A percentile compares a stretch with the other conserved stretches of the same genome.
Evolutionary conservation across 2,329 filamentous ascomycete genomes (phyloP).

Genomic region (Beauveria rudraprayagi): DNA sequence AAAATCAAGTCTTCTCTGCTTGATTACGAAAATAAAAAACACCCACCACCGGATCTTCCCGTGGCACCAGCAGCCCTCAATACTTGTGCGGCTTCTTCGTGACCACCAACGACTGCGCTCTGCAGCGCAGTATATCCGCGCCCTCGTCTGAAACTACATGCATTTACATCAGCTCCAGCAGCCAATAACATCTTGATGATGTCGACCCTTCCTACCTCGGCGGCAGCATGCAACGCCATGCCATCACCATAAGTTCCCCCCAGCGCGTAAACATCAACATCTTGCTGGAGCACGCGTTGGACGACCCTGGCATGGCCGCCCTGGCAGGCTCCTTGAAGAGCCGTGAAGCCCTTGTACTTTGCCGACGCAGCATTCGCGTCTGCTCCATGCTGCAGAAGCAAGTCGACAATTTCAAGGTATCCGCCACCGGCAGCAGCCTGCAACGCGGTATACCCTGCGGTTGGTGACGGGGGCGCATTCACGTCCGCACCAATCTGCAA

Average conservation of each 20-base stretch:
- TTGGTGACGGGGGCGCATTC: slow-evolving; percentile 19
- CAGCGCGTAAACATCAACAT: slow-evolving; percentile 18
- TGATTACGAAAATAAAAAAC: neutral
- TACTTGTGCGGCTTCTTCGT: too few relatives aligned
- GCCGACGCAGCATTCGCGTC: slow-evolving; percentile 15
- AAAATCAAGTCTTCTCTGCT: too few relatives aligned
- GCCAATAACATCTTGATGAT: neutral
- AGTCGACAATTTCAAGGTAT: slow-evolving; percentile 9
- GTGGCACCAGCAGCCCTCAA: too few relatives aligned
- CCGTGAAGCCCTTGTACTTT: slow-evolving; percentile 21
- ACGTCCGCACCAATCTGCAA: slow-evolving; percentile 26
- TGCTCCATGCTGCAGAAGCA: slow-evolving; percentile 14
- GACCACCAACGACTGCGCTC: too few relatives aligned
- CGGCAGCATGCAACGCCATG: slow-evolving; percentile 15
- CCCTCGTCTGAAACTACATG: too few relatives aligned
- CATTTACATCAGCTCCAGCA: too few relatives aligned
- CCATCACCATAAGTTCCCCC: slow-evolving; percentile 17
- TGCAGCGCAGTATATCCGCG: too few relatives aligned
- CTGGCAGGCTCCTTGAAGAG: slow-evolving; percentile 26
- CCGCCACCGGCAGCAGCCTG: slow-evolving; percentile 16
- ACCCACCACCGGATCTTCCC: too few relatives aligned
- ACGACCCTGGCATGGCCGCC: slow-evolving; percentile 26
- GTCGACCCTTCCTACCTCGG: slow-evolving; percentile 12
- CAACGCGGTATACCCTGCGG: slow-evolving; percentile 16
- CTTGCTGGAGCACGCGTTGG: slow-evolving; percentile 14